phyloP scores from a whole-genome alignment of 495 filamentous ascomycete species.

The Penicillium silybi region DNA sequence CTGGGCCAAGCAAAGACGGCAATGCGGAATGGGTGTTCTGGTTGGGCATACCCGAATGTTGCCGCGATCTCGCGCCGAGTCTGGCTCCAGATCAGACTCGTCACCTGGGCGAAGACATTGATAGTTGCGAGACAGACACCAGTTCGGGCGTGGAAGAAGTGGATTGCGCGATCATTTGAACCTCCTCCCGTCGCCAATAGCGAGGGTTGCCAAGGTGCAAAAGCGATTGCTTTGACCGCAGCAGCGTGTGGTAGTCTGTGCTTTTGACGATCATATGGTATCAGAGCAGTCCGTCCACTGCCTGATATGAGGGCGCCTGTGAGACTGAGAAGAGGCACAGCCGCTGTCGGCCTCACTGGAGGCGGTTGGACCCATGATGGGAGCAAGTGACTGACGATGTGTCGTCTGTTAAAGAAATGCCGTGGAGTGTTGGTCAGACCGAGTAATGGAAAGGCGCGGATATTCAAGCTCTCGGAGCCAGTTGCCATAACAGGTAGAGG shows the following conservation, averaged over 20 bases:
- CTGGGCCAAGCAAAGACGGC: slow-evolving; percentile 96
- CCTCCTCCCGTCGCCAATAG: slow-evolving; percentile 90
- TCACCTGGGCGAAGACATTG: slow-evolving; percentile 89
- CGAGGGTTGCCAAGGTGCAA: slow-evolving; percentile 90
- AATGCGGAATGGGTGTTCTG: slow-evolving; percentile 85
- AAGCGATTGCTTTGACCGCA: slow-evolving; percentile 94
- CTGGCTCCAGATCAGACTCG: slow-evolving; percentile 85
- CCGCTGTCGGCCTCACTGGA: slow-evolving; percentile 11
- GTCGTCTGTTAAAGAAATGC: slow-evolving; percentile 18
- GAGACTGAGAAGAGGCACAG: slow-evolving; percentile 24
- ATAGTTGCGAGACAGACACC: slow-evolving; percentile 87
- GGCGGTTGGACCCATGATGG: slow-evolving; percentile 28
- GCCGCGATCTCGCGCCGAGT: slow-evolving; percentile 84
- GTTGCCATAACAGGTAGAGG: background rate
- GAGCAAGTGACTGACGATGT: slow-evolving; percentile 24
- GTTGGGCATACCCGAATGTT: slow-evolving; percentile 93
- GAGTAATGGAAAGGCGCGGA: slow-evolving; percentile 20
- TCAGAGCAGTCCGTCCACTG: slow-evolving; percentile 23
- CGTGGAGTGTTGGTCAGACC: slow-evolving; percentile 10
- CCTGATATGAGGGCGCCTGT: slow-evolving; percentile 29
- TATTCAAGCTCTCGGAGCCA: slow-evolving; percentile 9
- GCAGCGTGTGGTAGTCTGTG: slow-evolving; percentile 76
- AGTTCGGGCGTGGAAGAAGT: slow-evolving; percentile 87
- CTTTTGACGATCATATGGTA: slow-evolving; percentile 55
- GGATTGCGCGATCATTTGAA: slow-evolving; percentile 89